Base-by-base conservation (phyloP, 2,329 filamentous ascomycete genomes). In the Tolypocladium ophioglossoides region DNA sequence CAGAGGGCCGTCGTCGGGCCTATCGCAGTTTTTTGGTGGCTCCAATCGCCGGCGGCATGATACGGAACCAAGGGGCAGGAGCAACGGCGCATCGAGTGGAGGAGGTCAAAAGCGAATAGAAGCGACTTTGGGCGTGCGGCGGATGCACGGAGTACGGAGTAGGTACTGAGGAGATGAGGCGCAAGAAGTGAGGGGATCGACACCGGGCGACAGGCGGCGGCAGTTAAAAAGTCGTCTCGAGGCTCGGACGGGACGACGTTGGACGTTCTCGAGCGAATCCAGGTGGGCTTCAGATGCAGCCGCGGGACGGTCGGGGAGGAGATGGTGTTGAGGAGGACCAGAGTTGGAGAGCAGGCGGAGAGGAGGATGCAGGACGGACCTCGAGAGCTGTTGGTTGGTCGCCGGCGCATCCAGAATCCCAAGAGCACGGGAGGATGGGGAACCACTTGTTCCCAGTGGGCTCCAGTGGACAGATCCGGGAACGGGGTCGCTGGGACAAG, bases 1-100 rank as follows among this genome's bases (percentile, higher is more conserved):
- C 37, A 30, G 38, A 30, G 22, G 4, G 39, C 22, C 39, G 48
- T 20, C 55, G 52, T 46, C 54, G 50, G 52, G 48, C 54, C 51
- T 63, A 61, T 64, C 55, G 57, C 57, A 56, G 18, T 32, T 27
- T 20, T 4, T 18, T 56, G 22, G 18, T 11, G n/a, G 50, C 24
- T 18, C 5, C 24, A 40, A 20, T 11, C 20, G 34, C 22, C 32
- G 32, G 35, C 34, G 22, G 34, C 34, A 27, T 41, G 20, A 16
- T 11, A 39, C 50, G 27, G 27, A n/a, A 50, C 14, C 20, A 22
- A 4, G 48, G 11, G 18, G 11, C 50, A 37, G 32, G n/a, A 14
- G 22, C 22, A 32, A 18, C 3, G 24, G 50, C 37, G 37, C 35
- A 38, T 51, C 24, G 34, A 30, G 44, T 27, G 18, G 24, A 24